phyloP scores from a whole-genome alignment of 805 yeast species.

The Torulaspora franciscae region DNA sequence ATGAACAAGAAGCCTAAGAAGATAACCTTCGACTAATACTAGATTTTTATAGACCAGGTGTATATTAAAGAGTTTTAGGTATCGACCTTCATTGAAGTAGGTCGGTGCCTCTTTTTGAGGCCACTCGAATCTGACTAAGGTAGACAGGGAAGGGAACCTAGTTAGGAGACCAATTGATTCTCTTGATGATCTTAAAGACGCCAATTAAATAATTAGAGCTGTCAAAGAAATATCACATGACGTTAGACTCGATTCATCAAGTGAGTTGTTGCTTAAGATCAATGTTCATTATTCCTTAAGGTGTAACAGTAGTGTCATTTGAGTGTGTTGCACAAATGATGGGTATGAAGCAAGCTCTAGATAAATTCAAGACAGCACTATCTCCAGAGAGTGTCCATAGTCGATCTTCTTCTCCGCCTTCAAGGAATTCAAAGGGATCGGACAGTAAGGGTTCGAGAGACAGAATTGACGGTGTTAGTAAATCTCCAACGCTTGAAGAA shows the following conservation, averaged over 20 bases:
- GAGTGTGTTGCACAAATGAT: conserved; percentile 5
- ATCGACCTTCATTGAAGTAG: neutral
- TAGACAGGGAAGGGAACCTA: neutral
- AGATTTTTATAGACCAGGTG: conserved; percentile 2
- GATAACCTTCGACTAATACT: conserved; percentile 63
- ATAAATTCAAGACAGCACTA: conserved; percentile 15
- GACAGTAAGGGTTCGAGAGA: conserved; percentile 1
- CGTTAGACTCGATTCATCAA: neutral
- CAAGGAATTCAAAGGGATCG: conserved; percentile 4
- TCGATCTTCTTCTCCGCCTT: conserved; percentile 8
- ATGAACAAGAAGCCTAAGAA: conserved; percentile 80
- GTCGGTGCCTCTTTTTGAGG: neutral
- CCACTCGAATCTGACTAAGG: neutral
- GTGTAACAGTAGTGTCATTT: neutral
- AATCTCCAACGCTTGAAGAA: conserved; percentile 7
- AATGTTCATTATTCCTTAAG: neutral
- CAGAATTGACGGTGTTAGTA: neutral
- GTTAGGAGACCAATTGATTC: neutral
- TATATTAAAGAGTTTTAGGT: neutral
- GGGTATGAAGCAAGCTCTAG: conserved; percentile 20
- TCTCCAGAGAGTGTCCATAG: conserved; percentile 6
- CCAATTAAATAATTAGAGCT: neutral
- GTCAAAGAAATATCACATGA: neutral
- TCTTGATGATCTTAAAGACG: neutral
- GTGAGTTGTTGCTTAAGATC: neutral